These are phyloP conservation scores for Microbotryum saponariae DNA, from an alignment of 1,284 basidiomycete genomes.

Conservation along the genomic window DNA sequence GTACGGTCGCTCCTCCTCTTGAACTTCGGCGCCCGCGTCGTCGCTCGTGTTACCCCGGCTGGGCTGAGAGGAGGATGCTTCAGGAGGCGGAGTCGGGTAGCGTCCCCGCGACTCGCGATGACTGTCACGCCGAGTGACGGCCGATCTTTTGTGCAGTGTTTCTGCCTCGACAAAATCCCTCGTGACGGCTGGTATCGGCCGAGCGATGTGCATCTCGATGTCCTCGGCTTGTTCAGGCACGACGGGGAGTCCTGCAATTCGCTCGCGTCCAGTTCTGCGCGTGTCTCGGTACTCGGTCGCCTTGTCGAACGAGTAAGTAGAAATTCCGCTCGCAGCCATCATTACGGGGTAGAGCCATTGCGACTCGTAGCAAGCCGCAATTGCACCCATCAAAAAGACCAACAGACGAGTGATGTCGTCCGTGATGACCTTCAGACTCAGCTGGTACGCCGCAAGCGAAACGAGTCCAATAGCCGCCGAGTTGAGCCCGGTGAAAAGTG, in stretches of 20 bases:
- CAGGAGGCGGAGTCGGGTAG: conserved; percentile 13
- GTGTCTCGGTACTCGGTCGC: neutral
- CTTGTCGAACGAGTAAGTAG: conserved; percentile 27
- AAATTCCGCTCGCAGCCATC: conserved; percentile 40
- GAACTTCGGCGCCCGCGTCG: neutral
- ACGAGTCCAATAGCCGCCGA: conserved; percentile 54
- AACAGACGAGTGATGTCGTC: conserved; percentile 48
- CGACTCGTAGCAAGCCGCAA: conserved; percentile 51
- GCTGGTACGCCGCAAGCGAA: conserved; percentile 51
- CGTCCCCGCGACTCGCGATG: neutral
- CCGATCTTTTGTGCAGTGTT: neutral
- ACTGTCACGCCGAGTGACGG: neutral
- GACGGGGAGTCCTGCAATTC: neutral
- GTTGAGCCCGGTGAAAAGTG: conserved; percentile 53
- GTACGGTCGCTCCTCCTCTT: neutral
- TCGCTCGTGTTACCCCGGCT: neutral
- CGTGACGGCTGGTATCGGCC: conserved; percentile 7
- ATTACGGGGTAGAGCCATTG: conserved; percentile 47
- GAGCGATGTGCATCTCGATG: conserved; percentile 8
- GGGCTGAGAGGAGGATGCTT: neutral
- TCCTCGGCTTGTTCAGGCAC: neutral
- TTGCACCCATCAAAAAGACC: conserved; percentile 47
- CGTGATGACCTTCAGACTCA: conserved; percentile 48
- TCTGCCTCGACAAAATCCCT: neutral
- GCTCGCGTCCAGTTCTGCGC: conserved; percentile 1